A percentile compares a stretch with the other conserved stretches of the same genome.
Conservation (phyloP, 2,329 filamentous ascomycete species). For the Onygenales sp. region DNA sequence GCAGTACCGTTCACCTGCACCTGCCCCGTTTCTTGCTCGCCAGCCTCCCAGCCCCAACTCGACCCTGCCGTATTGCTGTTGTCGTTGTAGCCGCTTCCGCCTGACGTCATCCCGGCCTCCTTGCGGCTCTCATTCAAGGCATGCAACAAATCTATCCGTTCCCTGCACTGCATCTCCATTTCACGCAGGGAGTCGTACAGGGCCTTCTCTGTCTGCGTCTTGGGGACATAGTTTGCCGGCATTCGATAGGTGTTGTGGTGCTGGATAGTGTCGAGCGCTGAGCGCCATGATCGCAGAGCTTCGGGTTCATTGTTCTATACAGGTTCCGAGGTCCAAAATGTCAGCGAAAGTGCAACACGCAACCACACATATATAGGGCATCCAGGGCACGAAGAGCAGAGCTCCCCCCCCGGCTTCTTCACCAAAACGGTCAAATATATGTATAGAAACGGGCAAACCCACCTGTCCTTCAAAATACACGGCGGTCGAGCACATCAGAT, state of each 20-base stretch:
- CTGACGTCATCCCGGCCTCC: slow-evolving; percentile 34
- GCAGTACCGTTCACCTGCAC: slow-evolving; percentile 20
- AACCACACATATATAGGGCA: background rate
- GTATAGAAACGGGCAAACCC: slow-evolving; percentile 13
- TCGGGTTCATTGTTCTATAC: slow-evolving; percentile 78
- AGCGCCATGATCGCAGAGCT: slow-evolving; percentile 82
- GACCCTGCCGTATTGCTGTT: slow-evolving; percentile 16
- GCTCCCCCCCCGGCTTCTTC: background rate
- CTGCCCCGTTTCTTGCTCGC: background rate
- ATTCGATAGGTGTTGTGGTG: slow-evolving; percentile 72
- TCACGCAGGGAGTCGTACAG: slow-evolving; percentile 71
- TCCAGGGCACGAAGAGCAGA: background rate
- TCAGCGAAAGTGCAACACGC: background rate
- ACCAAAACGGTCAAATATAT: background rate
- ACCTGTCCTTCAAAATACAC: slow-evolving; percentile 95
- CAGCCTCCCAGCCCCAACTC: background rate
- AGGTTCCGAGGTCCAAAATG: background rate
- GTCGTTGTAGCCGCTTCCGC: background rate
- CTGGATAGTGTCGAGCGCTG: slow-evolving; percentile 78
- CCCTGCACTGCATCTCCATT: slow-evolving; percentile 85
- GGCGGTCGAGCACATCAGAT: slow-evolving; percentile 86
- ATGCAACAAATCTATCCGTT: slow-evolving; percentile 80
- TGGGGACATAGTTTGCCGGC: slow-evolving; percentile 58
- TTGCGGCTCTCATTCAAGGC: slow-evolving; percentile 60
- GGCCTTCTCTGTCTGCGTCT: slow-evolving; percentile 73